Base-by-base conservation (phyloP, 2,329 filamentous ascomycete species). In the Myotisia sp. region DNA sequence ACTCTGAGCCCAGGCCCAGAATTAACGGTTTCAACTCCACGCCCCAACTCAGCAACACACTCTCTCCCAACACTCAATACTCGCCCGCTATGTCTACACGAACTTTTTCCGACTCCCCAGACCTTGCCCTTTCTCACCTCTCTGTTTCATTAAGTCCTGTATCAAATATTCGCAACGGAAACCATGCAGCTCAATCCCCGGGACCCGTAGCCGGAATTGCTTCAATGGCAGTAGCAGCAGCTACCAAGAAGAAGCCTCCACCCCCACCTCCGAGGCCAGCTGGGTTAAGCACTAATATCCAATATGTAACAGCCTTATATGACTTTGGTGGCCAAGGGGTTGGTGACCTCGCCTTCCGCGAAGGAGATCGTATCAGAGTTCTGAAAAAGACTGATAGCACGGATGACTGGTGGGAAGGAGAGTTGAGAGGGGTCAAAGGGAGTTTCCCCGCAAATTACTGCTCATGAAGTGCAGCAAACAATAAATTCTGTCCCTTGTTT, bases 361-460 rank as follows among this genome's bases (percentile, higher is more conserved):
- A 86, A 53, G 83, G 82, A 2, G 83, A 90, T 48, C 65, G 70
- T 32, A 92, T 92, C 45, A 71, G 67, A 29, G 76, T 92, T 3
- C 50, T 85, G 20, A 81, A 81, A 60, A 83, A 79, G 61, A 90
- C 83, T 2, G 70, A 73, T 5, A 84, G 76, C 41, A 77, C 74
- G 14, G 79, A 90, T 56, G 83, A 90, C 51, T 92, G 83, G 82
- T 92, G 83, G 83, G 71, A 82, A 41, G 83, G 83, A 8, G 81
- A 90, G 54, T 43, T 86, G 9, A 63, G 64, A 26, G 82, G 82
- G 0, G 54, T 63, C 17, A 69, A 66, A 49, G 83, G 83, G 3
- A 75, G 65, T 44, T 92, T 92, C 51, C 83, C 83, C 1, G 83
- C 83, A 5, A 92, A 92, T 55, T 92, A 92, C 57, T 82, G 78